Base-by-base conservation (phyloP, 1,284 basidiomycete genomes). In the Ganoderma lucidum region DNA sequence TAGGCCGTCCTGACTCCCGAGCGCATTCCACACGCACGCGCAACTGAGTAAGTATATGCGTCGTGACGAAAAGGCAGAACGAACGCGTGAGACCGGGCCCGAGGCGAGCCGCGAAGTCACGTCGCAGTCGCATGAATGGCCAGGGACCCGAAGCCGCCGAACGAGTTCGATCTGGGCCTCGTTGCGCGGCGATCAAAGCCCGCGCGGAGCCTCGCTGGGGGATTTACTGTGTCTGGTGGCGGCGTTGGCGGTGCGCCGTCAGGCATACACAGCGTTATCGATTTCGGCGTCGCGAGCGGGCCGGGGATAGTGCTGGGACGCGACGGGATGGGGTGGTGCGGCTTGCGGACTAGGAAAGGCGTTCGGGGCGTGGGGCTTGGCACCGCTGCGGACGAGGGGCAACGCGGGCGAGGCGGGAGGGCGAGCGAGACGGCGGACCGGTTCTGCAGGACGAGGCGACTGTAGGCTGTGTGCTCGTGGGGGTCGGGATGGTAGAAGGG, bases 91-190 rank as follows among this genome's bases (percentile, higher is more conserved):
- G 23, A 53, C 48, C 23, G 48, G 48, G 28, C 23, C 48, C 48
- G 48, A 53, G 12, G 10, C 48, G 30, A 9, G 30, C 35, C 9
- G 37, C 37, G 32, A 51, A 51, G 48, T 41, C 59, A 61, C 2
- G 59, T 15, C 23, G n/a, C 59, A 42, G 39, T 14, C n/a, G 14
- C 59, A 61, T 61, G 60, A 37, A 42, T 44, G 32, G 42, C 32
- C 58, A 60, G 56, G 23, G 60, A 55, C 39, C 63, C 39, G 37
- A 68, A 67, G 42, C 66, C 66, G n/a, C 66, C 62, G 23, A 67
- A 67, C 56, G 66, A 67, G 44, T 60, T 67, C 15, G 66, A 67
- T 35, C 66, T 62, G 14, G 66, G 66, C 56, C 66, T 55, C 42
- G 66, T 56, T 10, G 23, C 62, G 35, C 55, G 66, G 19, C 66